These are phyloP conservation scores for Penicillium angulare DNA, from an alignment of 495 filamentous ascomycete genomes.

Conservation along the genomic window DNA sequence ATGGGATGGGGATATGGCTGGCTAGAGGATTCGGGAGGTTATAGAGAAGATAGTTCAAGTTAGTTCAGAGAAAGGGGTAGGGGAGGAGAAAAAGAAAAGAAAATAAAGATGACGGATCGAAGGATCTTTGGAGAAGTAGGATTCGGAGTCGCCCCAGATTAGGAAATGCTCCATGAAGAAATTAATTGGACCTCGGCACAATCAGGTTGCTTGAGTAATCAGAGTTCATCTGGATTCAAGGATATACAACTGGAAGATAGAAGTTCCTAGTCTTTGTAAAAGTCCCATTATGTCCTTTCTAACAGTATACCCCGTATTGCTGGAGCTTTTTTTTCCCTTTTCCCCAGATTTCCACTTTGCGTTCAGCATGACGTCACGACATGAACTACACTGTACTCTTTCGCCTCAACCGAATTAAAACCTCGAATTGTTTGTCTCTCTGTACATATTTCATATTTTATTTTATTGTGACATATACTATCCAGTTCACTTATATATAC, in stretches of 20 bases:
- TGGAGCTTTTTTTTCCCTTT: background rate
- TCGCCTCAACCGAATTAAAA: no score
- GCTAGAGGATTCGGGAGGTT: background rate
- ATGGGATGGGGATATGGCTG: background rate
- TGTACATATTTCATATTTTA: no score
- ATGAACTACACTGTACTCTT: no score
- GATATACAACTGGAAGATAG: no score
- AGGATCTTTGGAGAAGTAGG: conserved; percentile 1
- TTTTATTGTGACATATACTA: no score
- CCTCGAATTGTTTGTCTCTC: no score
- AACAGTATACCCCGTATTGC: no score
- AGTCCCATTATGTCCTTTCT: no score
- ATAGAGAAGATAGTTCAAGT: background rate
- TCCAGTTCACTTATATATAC: background rate
- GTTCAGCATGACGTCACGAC: conserved; percentile 24
- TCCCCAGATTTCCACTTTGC: conserved; percentile 1
- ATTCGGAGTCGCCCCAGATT: conserved; percentile 29
- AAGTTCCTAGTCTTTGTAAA: no score
- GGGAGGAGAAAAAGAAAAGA: background rate
- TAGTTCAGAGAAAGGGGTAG: background rate
- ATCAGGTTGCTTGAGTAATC: no score
- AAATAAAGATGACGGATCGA: background rate
- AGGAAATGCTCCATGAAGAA: conserved; percentile 24
- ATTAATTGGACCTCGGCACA: conserved; percentile 23
- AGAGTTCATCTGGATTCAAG: no score